Percentiles rank a stretch among this genome's conserved stretches.
Evolutionary conservation across 345 rosid species (phyloP).

Genomic region (Eucalyptus curtisii): DNA sequence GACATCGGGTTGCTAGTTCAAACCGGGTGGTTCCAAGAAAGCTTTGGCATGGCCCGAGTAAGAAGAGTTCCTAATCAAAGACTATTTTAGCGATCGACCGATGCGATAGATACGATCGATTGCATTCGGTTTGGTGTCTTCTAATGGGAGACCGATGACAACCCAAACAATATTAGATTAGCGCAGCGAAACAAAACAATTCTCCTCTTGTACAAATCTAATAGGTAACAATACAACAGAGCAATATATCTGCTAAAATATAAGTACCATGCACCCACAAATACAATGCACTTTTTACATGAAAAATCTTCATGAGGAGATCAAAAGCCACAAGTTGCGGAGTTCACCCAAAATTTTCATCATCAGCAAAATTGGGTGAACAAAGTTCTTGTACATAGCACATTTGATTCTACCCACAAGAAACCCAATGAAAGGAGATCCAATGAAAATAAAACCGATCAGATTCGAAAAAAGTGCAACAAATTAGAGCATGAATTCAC

Average conservation of each 20-base stretch:
- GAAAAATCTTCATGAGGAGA: background rate
- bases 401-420: background rate
- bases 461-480: rapidly evolving
- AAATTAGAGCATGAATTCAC: background rate
- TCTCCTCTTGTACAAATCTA: background rate
- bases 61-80: background rate
- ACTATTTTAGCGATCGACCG: background rate
- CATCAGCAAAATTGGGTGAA: background rate
- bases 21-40: constrained; percentile 46
- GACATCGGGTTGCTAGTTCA: constrained; percentile 59
- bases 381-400: background rate
- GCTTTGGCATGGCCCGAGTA: constrained; percentile 15
- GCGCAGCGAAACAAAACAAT: background rate
- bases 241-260: background rate
- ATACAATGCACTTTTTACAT: background rate
- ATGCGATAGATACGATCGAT: background rate
- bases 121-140: background rate
- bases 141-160: background rate
- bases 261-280: background rate
- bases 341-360: background rate
- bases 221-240: background rate
- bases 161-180: background rate
- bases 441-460: rapidly evolving
- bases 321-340: background rate
- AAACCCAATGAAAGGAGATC: background rate